Evolutionary conservation across 306 rosid species (phyloP).

Genomic region (Chamaecrista fasciculata): DNA sequence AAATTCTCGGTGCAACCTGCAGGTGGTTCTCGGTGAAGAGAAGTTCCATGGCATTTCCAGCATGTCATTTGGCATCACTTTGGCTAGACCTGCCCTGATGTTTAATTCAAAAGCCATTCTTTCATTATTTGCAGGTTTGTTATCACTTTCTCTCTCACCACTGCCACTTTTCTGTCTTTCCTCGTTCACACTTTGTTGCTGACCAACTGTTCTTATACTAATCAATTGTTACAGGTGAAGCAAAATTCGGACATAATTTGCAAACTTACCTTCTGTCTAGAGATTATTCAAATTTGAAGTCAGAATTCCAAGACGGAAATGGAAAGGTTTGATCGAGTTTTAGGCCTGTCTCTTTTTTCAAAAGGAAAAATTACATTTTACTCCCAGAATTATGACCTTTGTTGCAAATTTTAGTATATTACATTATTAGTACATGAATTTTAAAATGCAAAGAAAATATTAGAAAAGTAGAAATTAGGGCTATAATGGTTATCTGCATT

Average conservation of each 20-base stretch:
- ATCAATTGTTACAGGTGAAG: constrained; percentile 50
- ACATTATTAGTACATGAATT: too few relatives aligned
- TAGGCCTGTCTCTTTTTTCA: background rate
- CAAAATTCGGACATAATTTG: constrained; percentile 44
- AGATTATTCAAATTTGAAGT: constrained; percentile 70
- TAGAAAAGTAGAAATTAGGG: too few relatives aligned
- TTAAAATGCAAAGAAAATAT: too few relatives aligned
- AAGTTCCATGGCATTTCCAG: constrained; percentile 70
- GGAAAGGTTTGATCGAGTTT: constrained; percentile 64
- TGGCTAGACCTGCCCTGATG: constrained; percentile 62
- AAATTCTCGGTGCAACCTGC: constrained; percentile 32
- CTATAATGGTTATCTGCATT: background rate
- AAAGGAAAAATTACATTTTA: background rate
- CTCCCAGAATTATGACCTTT: background rate
- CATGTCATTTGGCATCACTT: constrained; percentile 71
- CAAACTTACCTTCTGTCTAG: constrained; percentile 65
- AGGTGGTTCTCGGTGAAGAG: constrained; percentile 81
- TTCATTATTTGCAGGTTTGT: constrained; percentile 53
- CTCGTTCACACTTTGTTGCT: constrained; percentile 4
- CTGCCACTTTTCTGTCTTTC: background rate
- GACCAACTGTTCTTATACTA: background rate
- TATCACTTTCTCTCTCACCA: background rate
- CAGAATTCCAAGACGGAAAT: constrained; percentile 61
- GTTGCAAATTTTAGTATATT: too few relatives aligned
- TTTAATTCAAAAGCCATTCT: constrained; percentile 47